Conservation (phyloP, 1,284 basidiomycete genomes). For the Ustilago tritici region DNA sequence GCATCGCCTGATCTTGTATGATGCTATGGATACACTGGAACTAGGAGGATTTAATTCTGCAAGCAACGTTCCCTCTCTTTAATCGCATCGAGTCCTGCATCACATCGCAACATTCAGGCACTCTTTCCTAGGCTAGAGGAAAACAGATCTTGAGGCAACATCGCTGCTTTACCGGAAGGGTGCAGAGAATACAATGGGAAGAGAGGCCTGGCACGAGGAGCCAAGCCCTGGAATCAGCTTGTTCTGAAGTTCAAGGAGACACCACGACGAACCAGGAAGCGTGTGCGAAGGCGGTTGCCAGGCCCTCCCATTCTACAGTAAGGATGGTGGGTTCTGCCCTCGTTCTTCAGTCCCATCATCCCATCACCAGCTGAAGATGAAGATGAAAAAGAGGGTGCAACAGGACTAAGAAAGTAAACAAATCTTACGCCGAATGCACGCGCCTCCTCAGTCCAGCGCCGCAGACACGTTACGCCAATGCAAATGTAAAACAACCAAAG, state of each 20-base stretch:
- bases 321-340: slow-evolving; percentile 12
- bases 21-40: too few species aligned
- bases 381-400: slow-evolving; percentile 14
- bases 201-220: too few species aligned
- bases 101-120: too few species aligned
- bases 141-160: too few species aligned
- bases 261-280: not conserved
- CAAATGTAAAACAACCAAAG: not conserved
- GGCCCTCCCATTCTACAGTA: not conserved
- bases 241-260: not conserved
- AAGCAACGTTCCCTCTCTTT: too few species aligned
- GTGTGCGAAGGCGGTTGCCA: not conserved
- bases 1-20: too few species aligned
- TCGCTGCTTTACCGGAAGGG: too few species aligned
- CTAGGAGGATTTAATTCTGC: too few species aligned
- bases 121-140: too few species aligned
- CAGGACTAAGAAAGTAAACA: not conserved
- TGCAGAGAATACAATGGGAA: too few species aligned
- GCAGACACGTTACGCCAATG: not conserved
- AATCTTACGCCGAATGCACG: not conserved
- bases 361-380: not conserved
- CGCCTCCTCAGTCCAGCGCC: slow-evolving; percentile 6
- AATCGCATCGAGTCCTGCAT: too few species aligned
- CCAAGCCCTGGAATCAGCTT: not conserved
- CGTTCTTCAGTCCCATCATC: not conserved